Evolutionary conservation across 2,329 filamentous ascomycete genomes (phyloP).

Genomic region (Trichophyton equinum): DNA sequence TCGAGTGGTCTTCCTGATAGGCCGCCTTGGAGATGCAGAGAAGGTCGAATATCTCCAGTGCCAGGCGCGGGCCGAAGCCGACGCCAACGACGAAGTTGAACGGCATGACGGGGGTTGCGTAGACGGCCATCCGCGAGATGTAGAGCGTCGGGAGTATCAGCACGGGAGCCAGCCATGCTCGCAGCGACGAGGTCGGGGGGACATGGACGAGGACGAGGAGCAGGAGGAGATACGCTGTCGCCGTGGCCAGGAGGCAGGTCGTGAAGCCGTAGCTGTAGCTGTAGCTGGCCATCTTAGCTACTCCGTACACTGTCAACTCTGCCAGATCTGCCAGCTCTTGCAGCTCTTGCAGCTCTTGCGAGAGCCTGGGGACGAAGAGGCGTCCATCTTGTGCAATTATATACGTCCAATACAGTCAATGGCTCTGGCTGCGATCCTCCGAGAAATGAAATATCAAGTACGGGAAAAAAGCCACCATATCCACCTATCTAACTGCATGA

Average conservation of each 20-base stretch:
- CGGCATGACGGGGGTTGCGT: neutral
- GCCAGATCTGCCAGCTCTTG: too few species aligned
- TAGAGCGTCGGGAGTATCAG: slow-evolving; percentile 1
- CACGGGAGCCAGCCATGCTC: slow-evolving; percentile 3
- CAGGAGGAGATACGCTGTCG: neutral
- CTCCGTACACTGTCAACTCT: neutral
- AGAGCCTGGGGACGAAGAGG: too few species aligned
- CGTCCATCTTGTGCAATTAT: too few species aligned
- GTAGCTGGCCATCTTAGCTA: neutral
- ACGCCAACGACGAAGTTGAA: slow-evolving; percentile 5
- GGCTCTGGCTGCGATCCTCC: too few species aligned
- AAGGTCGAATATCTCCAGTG: slow-evolving; percentile 8
- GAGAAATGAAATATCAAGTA: too few species aligned
- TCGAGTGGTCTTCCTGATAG: neutral
- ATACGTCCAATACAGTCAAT: too few species aligned
- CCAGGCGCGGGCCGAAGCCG: neutral
- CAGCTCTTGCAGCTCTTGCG: too few species aligned
- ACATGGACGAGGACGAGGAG: slow-evolving; percentile 3
- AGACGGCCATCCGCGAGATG: slow-evolving; percentile 2
- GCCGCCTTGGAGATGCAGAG: slow-evolving; percentile 6
- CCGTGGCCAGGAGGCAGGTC: neutral
- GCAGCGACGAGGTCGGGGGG: slow-evolving; percentile 5
- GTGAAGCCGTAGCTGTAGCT: neutral
- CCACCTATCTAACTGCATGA: too few species aligned
- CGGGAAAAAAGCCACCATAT: too few species aligned